Conservation (phyloP, 805 yeast species). For the Metschnikowia vanudenii region DNA sequence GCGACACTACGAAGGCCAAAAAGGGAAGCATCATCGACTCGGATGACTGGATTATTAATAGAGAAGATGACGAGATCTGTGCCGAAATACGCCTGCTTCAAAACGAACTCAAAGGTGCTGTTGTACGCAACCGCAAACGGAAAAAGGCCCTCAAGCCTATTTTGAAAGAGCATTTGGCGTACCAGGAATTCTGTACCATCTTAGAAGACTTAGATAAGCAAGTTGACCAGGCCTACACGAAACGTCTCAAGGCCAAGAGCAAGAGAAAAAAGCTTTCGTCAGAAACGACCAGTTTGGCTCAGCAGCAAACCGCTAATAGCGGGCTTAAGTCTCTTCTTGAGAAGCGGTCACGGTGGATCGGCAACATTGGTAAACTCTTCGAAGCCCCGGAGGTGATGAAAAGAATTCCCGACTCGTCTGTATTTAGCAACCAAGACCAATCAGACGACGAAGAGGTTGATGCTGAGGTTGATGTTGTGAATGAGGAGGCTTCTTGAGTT, state of each 20-base stretch:
- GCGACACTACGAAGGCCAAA: conserved; percentile 25
- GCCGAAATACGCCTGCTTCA: conserved; percentile 78
- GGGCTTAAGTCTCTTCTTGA: conserved; percentile 79
- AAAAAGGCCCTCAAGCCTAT: conserved; percentile 66
- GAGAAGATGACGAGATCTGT: conserved; percentile 93
- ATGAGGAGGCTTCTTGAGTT: conserved; percentile 13
- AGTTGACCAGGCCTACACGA: conserved; percentile 89
- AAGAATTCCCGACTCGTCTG: conserved; percentile 63
- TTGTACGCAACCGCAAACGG: conserved; percentile 62
- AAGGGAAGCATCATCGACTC: conserved; percentile 42
- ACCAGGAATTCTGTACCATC: conserved; percentile 89
- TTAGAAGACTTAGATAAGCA: conserved; percentile 94
- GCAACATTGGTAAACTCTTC: conserved; percentile 85
- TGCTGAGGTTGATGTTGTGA: conserved; percentile 27
- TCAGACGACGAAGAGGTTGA: conserved; percentile 35
- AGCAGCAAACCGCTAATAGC: conserved; percentile 71
- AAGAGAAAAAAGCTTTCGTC: conserved; percentile 51
- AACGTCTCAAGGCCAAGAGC: conserved; percentile 74
- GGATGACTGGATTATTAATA: conserved; percentile 70
- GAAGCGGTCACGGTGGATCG: conserved; percentile 85
- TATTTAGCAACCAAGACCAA: conserved; percentile 45
- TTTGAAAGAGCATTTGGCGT: conserved; percentile 85
- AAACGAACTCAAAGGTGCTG: conserved; percentile 57
- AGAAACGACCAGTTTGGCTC: conserved; percentile 32
- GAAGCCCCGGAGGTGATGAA: conserved; percentile 65